phyloP scores from a whole-genome alignment of 2,329 filamentous ascomycete species.

The Dactylellina leptospora region DNA sequence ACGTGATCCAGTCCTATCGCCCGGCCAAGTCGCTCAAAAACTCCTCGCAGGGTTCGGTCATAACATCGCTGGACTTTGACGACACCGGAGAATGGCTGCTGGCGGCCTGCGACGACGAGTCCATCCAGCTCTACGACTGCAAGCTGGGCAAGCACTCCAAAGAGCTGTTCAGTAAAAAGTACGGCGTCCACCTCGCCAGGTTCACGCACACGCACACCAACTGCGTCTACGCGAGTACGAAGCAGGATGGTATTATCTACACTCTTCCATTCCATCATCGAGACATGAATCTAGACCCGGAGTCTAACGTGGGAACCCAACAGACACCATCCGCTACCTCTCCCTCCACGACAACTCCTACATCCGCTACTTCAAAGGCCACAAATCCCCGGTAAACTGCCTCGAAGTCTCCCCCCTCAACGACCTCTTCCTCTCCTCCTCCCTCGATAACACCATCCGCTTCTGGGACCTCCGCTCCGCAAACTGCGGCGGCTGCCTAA shows the following conservation, averaged over 20 bases:
- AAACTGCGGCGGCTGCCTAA: constrained; percentile 80
- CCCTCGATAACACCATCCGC: constrained; percentile 86
- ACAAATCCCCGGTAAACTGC: constrained; percentile 83
- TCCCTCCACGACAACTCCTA: constrained; percentile 96
- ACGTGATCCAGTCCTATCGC: constrained; percentile 64
- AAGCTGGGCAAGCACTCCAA: constrained; percentile 90
- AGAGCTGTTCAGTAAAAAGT: constrained; percentile 91
- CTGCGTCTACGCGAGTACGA: constrained; percentile 95
- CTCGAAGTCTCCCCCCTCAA: constrained; percentile 83
- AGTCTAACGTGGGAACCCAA: background rate
- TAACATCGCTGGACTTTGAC: constrained; percentile 95
- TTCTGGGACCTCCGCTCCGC: constrained; percentile 88
- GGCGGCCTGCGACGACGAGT: constrained; percentile 90
- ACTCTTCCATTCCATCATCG: background rate
- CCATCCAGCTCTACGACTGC: constrained; percentile 93
- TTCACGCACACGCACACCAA: constrained; percentile 92
- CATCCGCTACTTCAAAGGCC: constrained; percentile 93
- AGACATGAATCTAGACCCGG: background rate
- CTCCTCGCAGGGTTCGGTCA: constrained; percentile 60
- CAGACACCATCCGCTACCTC: constrained; percentile 83
- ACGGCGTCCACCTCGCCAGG: constrained; percentile 89
- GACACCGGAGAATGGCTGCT: constrained; percentile 92
- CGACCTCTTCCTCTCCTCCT: constrained; percentile 92
- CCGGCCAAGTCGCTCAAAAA: constrained; percentile 63
- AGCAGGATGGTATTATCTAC: constrained; percentile 75